These are phyloP conservation scores for Darksidea phi DNA, from an alignment of 495 filamentous ascomycete genomes.

Conservation along the genomic window DNA sequence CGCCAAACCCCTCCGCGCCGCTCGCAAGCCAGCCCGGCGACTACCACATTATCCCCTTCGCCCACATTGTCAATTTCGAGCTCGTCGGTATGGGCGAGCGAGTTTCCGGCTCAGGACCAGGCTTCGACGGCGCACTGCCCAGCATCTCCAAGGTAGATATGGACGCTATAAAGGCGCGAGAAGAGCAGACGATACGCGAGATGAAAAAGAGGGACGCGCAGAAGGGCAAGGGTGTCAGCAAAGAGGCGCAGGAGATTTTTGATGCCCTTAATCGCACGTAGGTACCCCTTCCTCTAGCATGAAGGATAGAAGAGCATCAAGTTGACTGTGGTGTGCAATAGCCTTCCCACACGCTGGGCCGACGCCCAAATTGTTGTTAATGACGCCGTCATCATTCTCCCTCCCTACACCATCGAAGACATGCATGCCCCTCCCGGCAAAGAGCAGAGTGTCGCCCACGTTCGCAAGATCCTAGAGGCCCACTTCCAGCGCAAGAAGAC, in stretches of 20 bases:
- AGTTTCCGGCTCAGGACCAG: conserved; percentile 26
- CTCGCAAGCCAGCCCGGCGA: conserved; percentile 53
- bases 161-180: conserved; percentile 54
- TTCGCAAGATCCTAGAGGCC: conserved; percentile 62
- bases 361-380: conserved; percentile 62
- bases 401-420: conserved; percentile 61
- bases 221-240: conserved; percentile 61
- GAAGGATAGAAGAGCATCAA: neutral
- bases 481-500: conserved; percentile 38
- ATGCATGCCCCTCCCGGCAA: conserved; percentile 55
- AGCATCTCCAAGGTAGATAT: conserved; percentile 49
- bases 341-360: conserved; percentile 62
- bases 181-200: conserved; percentile 54
- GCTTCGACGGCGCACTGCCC: conserved; percentile 38
- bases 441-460: conserved; percentile 53
- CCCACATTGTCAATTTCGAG: conserved; percentile 61
- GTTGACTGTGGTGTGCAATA: conserved; percentile 23
- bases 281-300: conserved; percentile 21
- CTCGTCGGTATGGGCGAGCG: conserved; percentile 45
- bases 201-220: conserved; percentile 56
- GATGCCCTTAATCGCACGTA: conserved; percentile 62
- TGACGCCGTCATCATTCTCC: conserved; percentile 61
- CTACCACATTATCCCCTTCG: conserved; percentile 64
- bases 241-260: conserved; percentile 68
- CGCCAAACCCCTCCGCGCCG: conserved; percentile 43